These are phyloP conservation scores for Colletotrichum eremochloae DNA, from an alignment of 2,329 filamentous ascomycete species.

Conservation along the genomic window DNA sequence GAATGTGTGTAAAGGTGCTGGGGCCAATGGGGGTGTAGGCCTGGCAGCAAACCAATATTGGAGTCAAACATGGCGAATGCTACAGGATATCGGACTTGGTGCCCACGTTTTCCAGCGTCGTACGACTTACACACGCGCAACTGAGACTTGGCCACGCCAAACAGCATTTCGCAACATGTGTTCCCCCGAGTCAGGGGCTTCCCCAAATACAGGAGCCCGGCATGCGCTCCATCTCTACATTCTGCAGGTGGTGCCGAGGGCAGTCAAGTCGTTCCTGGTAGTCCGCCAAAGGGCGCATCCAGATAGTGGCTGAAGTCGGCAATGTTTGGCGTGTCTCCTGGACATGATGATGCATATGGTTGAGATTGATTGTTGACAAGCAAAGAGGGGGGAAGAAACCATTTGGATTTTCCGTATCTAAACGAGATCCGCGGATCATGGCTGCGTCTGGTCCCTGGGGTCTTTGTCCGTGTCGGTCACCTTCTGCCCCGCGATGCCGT, in stretches of 20 bases:
- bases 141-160: not conserved
- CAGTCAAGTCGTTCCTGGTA: not conserved
- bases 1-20: not conserved
- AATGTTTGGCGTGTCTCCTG: not conserved
- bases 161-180: not conserved
- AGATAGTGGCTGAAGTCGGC: not conserved
- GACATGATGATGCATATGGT: not conserved
- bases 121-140: not conserved
- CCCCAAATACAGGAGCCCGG: not conserved
- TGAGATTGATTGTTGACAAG: not conserved
- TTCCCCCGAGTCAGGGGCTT: not conserved
- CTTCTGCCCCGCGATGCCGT: conserved; percentile 73
- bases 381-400: not conserved
- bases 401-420: not conserved
- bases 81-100: not conserved
- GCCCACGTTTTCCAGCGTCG: not conserved
- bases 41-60: not conserved
- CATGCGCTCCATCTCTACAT: not conserved
- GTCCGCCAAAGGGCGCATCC: not conserved
- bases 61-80: not conserved
- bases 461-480: not conserved
- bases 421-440: not conserved
- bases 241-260: not conserved
- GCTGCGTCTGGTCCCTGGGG: not conserved
- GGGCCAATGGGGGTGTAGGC: not conserved